Evolutionary conservation across 805 yeast genomes (phyloP).

Genomic region (Starmerella sirachaensis): DNA sequence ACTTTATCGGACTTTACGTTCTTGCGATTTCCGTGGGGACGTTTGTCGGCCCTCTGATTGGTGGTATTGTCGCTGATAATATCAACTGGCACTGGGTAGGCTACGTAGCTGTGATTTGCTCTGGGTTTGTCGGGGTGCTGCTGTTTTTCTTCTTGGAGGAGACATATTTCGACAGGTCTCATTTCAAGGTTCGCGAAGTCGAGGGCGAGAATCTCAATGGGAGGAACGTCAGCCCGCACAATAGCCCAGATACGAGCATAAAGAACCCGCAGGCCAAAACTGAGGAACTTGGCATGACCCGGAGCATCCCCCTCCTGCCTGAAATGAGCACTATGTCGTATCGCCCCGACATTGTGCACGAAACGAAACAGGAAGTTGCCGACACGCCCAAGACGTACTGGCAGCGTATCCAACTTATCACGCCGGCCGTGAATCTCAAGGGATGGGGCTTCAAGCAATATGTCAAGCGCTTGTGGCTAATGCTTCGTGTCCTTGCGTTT

Average conservation of each 20-base stretch:
- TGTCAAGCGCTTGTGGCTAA: constrained; percentile 38
- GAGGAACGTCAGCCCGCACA: constrained; percentile 2
- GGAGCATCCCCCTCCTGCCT: background rate
- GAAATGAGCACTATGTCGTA: background rate
- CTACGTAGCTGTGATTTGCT: constrained; percentile 50
- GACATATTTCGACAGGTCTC: constrained; percentile 38
- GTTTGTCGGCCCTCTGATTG: constrained; percentile 66
- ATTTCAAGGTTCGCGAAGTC: constrained; percentile 5
- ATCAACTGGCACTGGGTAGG: constrained; percentile 73
- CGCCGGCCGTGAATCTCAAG: constrained; percentile 40
- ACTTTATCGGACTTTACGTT: constrained; percentile 60
- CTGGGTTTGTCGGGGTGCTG: constrained; percentile 45
- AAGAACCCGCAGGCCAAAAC: background rate
- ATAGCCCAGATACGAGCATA: background rate
- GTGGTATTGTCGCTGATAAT: constrained; percentile 54
- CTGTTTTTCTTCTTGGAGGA: constrained; percentile 57
- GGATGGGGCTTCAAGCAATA: constrained; percentile 63
- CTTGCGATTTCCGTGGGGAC: constrained; percentile 67
- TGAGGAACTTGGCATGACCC: background rate
- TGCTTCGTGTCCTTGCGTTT: constrained; percentile 28
- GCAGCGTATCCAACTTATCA: constrained; percentile 33
- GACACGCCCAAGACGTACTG: constrained; percentile 31
- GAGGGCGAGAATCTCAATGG: background rate
- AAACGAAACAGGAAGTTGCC: constrained; percentile 17
- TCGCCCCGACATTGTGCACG: constrained; percentile 18